Conservation (phyloP, 2,329 filamentous ascomycete genomes). For the Lecanicillium sp. region DNA sequence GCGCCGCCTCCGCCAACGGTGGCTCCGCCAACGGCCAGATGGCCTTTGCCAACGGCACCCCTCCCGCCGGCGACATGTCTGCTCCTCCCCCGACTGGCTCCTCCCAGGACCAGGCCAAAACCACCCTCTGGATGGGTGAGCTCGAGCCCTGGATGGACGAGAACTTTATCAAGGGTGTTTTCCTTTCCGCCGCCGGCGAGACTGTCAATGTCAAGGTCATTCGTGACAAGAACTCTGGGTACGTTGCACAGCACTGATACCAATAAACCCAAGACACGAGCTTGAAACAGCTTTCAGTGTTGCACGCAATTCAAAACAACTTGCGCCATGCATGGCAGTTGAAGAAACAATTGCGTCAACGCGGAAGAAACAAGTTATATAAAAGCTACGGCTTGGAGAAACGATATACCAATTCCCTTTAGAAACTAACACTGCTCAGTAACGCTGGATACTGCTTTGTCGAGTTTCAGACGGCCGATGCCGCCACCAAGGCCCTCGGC, state of each 20-base stretch:
- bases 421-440: conserved; percentile 43
- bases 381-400: no score
- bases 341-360: no score
- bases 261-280: no score
- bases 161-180: conserved; percentile 94
- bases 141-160: conserved; percentile 99
- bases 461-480: conserved; percentile 77
- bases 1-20: conserved; percentile 26
- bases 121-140: conserved; percentile 81
- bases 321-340: no score
- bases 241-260: conserved; percentile 15
- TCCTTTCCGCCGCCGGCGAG: conserved; percentile 82
- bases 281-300: no score
- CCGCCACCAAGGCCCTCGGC: conserved; percentile 83
- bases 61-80: conserved; percentile 33
- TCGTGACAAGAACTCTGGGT: conserved; percentile 98
- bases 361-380: no score
- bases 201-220: conserved; percentile 99
- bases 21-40: conserved; percentile 28
- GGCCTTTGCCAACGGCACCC: conserved; percentile 34
- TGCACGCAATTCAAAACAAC: no score
- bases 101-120: conserved; percentile 47
- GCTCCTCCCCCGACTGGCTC: conserved; percentile 28
- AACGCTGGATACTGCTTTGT: conserved; percentile 99
- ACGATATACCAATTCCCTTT: no score